Base-by-base conservation (phyloP, 352 stramenopile genomes). In the Proteromonas lacertae region DNA sequence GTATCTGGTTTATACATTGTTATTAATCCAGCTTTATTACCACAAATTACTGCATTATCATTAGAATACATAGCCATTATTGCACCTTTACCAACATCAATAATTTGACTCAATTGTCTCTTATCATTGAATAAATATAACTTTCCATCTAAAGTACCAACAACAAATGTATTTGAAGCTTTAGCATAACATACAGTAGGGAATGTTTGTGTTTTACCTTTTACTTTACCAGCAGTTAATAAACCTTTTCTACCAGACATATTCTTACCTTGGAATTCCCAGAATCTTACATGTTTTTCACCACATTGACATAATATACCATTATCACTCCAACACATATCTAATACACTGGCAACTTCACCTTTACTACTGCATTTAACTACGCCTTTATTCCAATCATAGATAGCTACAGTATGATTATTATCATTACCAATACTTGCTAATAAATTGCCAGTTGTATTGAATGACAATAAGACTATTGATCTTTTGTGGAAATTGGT, bases 341-440 rank as follows among this genome's bases (percentile, higher is more conserved):
- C 32, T 14, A 36, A 6, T 7, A 36, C 12, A 17, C 16, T 7
- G 7, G 2, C 2, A 6, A 3, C 2, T 2, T 9, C 17, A 2
- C 4, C 16, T 23, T 42, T 43, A 20, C 13, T 14, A 1, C 43
- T 40, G 25, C 55, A 34, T 31, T 45, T 39, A 22, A 51, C 28
- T 18, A 34, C 22, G 17, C 38, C 37, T 20, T 23, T 50, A 2
- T 12, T 6, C 32, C 35, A 48, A 28, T 59, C 39, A 36, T 56
- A 52, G 2, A 56, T 35, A 10, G 20, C 26, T 4, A 59, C 8
- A n/a, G 34, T 32, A 31, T 52, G 32, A 12, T 48, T 14, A 18
- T 32, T n/a, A 38, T 83, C 69, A 3, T 76, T 41, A 2, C 67
- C 66, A 20, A 79, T 53, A 25, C 50, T 72, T 7, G 58, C 63